phyloP scores from a whole-genome alignment of 768 basidiomycete species.

The Pleurotus salmoneostramineus region DNA sequence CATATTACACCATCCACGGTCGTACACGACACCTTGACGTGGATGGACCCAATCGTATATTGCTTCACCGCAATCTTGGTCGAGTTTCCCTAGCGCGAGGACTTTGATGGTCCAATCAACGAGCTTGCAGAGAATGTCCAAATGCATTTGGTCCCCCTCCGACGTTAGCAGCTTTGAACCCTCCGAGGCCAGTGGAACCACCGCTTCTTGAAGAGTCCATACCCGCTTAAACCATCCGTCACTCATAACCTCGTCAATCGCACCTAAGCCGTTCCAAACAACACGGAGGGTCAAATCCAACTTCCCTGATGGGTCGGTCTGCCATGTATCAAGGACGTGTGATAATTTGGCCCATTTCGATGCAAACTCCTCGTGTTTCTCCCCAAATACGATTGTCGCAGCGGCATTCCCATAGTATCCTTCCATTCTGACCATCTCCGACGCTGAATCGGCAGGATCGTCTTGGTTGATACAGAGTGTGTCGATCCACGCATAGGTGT shows the following conservation, averaged over 20 bases:
- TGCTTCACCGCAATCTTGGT: background rate
- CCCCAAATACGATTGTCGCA: background rate
- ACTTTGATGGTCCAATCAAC: background rate
- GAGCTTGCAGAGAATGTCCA: background rate
- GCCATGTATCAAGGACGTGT: background rate
- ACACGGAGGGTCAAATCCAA: background rate
- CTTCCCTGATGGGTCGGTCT: background rate
- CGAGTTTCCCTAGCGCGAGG: background rate
- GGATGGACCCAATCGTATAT: background rate
- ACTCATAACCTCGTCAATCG: background rate
- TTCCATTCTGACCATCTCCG: background rate
- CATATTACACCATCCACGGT: background rate
- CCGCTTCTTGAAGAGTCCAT: background rate
- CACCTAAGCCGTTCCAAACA: background rate
- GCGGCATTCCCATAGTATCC: background rate
- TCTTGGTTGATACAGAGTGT: background rate
- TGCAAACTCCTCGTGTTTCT: background rate
- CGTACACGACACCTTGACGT: background rate
- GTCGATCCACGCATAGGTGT: background rate
- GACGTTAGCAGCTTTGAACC: background rate
- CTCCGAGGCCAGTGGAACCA: background rate
- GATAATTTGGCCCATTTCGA: background rate
- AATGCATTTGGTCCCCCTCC: background rate
- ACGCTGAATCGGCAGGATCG: background rate
- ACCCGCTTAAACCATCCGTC: background rate